Base-by-base conservation (phyloP, 1,284 basidiomycete species). In the Pisolithus thermaeus region DNA sequence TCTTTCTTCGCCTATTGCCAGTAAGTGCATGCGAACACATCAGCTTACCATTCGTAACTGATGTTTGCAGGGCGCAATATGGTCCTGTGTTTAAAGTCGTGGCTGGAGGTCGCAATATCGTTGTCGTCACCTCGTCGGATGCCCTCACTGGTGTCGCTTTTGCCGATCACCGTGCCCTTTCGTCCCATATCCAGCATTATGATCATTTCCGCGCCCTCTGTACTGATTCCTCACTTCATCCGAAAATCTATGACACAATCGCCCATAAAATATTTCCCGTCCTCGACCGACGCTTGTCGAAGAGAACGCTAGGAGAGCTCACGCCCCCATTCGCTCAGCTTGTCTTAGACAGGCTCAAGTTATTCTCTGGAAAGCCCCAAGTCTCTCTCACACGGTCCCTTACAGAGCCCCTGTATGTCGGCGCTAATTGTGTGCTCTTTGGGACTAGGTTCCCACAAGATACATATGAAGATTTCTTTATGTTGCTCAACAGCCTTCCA, bases 381-480 rank as follows among this genome's bases (percentile, higher is more conserved):
- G 36, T 61, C 20, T 61, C 61, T 1, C 46, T 64, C n/a, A 50
- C 1, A 6, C 43, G 36, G 2, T 52, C 65, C 39, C 55, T 56
- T 20, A 46, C 48, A 20, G 36, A 52, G 25, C 63, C 63, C 1
- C 53, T 63, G 3, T 66, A 61, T 30, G 30, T 11, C 0, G 51
- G 57, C 1, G 53, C 54, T 1, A 66, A 65, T 12, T 25, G 47
- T 18, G 18, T 58, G 23, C 51, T 63, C 32, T 41, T 66, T 20
- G 57, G 64, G 3, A 46, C 41, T 7, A 5, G 51, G 9, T 66
- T 65, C 42, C 62, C 57, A 1, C 12, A n/a, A 3, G 38, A 48
- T 37, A 63, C 54, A 25, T 63, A 56, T 49, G 49, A 6, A 8
- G 62, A 66, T 35, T 66, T 65, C 42, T 49, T 3, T 30, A 61